Percentiles rank a stretch among this genome's conserved stretches.
Evolutionary conservation across 306 rosid species (phyloP).

Genomic region (Trichosanthes truncata): DNA sequence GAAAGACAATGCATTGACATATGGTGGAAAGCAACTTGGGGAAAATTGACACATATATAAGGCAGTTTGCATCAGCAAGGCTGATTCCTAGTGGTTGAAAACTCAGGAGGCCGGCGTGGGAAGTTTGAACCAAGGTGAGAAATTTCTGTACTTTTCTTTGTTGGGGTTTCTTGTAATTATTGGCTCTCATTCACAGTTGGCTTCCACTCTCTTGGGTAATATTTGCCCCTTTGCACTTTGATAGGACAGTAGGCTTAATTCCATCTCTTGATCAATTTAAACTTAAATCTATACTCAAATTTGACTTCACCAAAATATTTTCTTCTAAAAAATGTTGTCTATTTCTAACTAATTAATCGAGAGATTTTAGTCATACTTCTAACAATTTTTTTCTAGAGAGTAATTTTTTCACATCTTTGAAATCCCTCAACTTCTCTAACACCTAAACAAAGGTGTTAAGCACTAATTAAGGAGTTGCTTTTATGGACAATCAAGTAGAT

Average conservation of each 20-base stretch:
- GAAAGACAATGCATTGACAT: neutral
- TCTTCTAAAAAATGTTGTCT: neutral
- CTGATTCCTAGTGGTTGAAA: neutral
- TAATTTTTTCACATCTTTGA: too few species aligned
- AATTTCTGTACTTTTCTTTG: neutral
- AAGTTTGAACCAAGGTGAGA: neutral
- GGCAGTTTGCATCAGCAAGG: neutral
- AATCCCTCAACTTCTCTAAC: too few species aligned
- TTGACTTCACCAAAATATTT: neutral
- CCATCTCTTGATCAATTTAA: neutral
- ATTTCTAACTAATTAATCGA: too few species aligned
- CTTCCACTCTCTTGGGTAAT: neutral
- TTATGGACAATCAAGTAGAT: too few species aligned
- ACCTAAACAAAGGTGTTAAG: too few species aligned
- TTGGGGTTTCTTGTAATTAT: neutral
- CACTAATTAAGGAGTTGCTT: too few species aligned
- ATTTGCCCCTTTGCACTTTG: neutral
- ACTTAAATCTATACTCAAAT: neutral
- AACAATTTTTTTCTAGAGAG: too few species aligned
- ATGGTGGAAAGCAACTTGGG: neutral
- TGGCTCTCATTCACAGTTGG: neutral
- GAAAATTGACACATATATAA: neutral
- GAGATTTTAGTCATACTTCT: too few species aligned
- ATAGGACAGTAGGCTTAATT: neutral
- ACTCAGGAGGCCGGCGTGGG: neutral